Conservation (phyloP, 1,284 basidiomycete species). For the Albatrellus sp. region DNA sequence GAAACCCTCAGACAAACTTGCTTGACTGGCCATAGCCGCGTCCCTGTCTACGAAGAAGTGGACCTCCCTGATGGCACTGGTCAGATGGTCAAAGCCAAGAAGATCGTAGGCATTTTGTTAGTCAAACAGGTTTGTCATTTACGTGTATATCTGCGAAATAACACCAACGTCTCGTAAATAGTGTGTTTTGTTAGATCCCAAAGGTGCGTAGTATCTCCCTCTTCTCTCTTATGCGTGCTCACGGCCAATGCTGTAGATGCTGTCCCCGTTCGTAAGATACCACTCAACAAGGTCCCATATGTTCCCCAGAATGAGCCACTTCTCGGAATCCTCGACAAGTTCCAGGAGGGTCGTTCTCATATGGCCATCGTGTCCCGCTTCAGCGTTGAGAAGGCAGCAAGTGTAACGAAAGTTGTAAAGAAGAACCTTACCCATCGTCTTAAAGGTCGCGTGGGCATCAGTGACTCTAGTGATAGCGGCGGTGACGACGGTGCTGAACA, state of each 20-base stretch:
- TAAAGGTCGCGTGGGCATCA: conserved; percentile 51
- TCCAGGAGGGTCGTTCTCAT: conserved; percentile 85
- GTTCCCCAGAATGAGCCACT: conserved; percentile 81
- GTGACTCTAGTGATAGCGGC: conserved; percentile 31
- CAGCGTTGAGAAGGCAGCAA: conserved; percentile 35
- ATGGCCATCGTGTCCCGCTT: conserved; percentile 79
- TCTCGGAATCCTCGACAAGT: conserved; percentile 78
- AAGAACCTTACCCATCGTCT: conserved; percentile 60
- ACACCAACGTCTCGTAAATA: conserved; percentile 7
- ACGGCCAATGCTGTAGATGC: conserved; percentile 33
- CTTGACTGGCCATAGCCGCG: conserved; percentile 67
- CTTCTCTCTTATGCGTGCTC: background rate
- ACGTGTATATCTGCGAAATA: background rate
- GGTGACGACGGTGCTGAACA: background rate
- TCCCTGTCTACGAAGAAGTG: conserved; percentile 65
- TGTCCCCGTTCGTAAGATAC: conserved; percentile 64
- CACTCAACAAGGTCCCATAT: conserved; percentile 76
- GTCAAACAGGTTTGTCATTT: conserved; percentile 47
- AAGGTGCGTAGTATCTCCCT: conserved; percentile 17
- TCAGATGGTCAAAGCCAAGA: conserved; percentile 43
- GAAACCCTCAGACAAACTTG: conserved; percentile 65
- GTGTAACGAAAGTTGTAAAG: conserved; percentile 59
- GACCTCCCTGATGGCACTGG: conserved; percentile 34
- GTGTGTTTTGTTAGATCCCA: conserved; percentile 82
- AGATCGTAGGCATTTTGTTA: conserved; percentile 71